phyloP scores from a whole-genome alignment of 2,329 filamentous ascomycete genomes.

The Incumbomyces delicatus region DNA sequence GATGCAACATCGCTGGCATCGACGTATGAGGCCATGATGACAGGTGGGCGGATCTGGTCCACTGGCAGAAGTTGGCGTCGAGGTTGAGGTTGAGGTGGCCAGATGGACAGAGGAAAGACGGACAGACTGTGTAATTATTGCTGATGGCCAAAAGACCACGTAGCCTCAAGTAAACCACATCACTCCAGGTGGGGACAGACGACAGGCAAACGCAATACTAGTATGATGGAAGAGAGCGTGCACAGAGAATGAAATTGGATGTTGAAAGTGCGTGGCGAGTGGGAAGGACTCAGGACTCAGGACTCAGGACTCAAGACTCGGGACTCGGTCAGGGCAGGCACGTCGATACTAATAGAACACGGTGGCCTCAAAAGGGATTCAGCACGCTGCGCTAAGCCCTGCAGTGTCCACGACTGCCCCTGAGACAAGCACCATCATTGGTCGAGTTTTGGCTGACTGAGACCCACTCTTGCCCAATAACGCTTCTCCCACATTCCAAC shows the following conservation, averaged over 20 bases:
- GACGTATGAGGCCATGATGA: slow-evolving; percentile 12
- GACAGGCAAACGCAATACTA: neutral
- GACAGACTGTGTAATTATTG: slow-evolving; percentile 6
- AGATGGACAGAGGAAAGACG: slow-evolving; percentile 7
- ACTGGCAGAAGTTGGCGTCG: no score
- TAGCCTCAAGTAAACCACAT: slow-evolving; percentile 18
- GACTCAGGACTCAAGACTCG: no score
- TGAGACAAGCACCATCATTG: neutral
- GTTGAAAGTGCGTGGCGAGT: neutral
- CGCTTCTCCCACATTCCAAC: neutral
- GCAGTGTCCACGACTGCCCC: neutral
- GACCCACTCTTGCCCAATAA: neutral
- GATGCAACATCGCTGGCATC: slow-evolving; percentile 13
- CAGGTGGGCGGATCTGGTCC: slow-evolving; percentile 5
- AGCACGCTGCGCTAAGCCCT: neutral
- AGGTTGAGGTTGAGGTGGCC: slow-evolving; percentile 9
- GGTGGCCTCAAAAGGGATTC: no score
- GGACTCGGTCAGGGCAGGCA: neutral
- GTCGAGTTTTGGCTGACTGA: neutral
- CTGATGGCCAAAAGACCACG: slow-evolving; percentile 15
- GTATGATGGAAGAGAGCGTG: neutral
- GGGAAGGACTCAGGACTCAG: neutral
- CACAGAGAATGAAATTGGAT: neutral
- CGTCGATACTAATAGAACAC: neutral
- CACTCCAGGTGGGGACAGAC: slow-evolving; percentile 9